Evolutionary conservation across 129 eudicot genomes (phyloP).

Genomic region (Helianthus tuberosus): DNA sequence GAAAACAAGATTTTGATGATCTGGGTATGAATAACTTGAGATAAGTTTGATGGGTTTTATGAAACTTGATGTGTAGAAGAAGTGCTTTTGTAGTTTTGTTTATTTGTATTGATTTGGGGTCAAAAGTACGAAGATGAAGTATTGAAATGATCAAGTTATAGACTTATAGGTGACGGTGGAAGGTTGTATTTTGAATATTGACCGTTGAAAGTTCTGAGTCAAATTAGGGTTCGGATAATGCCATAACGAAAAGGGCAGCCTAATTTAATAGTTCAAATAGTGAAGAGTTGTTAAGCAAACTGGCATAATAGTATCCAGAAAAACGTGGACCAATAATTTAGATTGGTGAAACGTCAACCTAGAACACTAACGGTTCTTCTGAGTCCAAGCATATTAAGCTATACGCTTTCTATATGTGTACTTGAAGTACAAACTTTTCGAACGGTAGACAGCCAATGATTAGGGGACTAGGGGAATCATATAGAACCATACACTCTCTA

Average conservation of each 20-base stretch:
- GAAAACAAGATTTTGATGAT: slow-evolving; percentile 12
- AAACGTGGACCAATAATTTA: slow-evolving; percentile 31
- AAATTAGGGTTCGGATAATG: slow-evolving; percentile 29
- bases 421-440: too few species aligned
- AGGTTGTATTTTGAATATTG: slow-evolving; percentile 62
- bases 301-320: slow-evolving; percentile 23
- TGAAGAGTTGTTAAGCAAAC: slow-evolving; percentile 17
- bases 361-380: background rate
- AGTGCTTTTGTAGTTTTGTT: slow-evolving; percentile 23
- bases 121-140: slow-evolving; percentile 23
- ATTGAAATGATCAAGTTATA: slow-evolving; percentile 31
- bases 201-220: slow-evolving; percentile 65
- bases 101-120: slow-evolving; percentile 32
- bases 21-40: slow-evolving; percentile 21
- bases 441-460: too few species aligned
- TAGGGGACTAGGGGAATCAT: too few species aligned
- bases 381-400: too few species aligned
- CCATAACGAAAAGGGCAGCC: slow-evolving; percentile 12
- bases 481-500: too few species aligned
- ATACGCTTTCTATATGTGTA: too few species aligned
- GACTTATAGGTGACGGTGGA: slow-evolving; percentile 26
- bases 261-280: slow-evolving; percentile 4
- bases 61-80: slow-evolving; percentile 18
- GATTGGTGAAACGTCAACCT: slow-evolving; percentile 42
- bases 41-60: slow-evolving; percentile 16